Evolutionary conservation across 2,329 filamentous ascomycete genomes (phyloP).

Genomic region (Sclerotinia nivalis): DNA sequence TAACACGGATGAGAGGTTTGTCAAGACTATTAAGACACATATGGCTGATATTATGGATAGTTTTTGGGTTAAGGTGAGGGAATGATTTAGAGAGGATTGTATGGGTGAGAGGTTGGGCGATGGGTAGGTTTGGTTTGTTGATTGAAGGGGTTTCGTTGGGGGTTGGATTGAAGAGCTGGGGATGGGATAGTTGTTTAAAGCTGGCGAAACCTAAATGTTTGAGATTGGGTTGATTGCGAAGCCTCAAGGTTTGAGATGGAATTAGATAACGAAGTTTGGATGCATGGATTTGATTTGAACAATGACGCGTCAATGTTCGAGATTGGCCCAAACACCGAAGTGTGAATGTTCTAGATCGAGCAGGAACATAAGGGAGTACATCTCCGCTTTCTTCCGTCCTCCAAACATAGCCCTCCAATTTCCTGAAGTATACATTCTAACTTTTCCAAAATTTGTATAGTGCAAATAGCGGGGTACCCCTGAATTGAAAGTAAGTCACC

Average conservation of each 20-base stretch:
- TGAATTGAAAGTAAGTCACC: slow-evolving; percentile 2
- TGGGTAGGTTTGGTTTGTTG: slow-evolving; percentile 20
- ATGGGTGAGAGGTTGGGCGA: slow-evolving; percentile 22
- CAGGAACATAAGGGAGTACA: too few relatives aligned
- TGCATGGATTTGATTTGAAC: neutral
- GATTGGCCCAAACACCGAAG: neutral
- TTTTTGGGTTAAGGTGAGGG: slow-evolving; percentile 20
- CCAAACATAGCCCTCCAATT: too few relatives aligned
- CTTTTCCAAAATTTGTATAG: neutral
- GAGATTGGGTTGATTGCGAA: neutral
- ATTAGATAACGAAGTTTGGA: neutral
- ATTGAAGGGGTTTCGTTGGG: neutral
- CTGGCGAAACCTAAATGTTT: neutral
- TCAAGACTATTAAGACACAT: slow-evolving; percentile 6
- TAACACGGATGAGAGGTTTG: slow-evolving; percentile 14
- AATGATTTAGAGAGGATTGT: slow-evolving; percentile 22
- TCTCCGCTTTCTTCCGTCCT: neutral
- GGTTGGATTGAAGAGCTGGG: neutral
- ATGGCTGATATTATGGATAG: neutral
- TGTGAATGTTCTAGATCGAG: neutral
- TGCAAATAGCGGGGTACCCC: neutral
- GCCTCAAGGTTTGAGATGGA: neutral
- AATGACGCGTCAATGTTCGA: neutral
- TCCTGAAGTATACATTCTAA: too few relatives aligned
- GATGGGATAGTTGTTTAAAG: too few relatives aligned